Conservation (phyloP, 1,139 yeast genomes). For the Eremothecium cymbalariae region DNA sequence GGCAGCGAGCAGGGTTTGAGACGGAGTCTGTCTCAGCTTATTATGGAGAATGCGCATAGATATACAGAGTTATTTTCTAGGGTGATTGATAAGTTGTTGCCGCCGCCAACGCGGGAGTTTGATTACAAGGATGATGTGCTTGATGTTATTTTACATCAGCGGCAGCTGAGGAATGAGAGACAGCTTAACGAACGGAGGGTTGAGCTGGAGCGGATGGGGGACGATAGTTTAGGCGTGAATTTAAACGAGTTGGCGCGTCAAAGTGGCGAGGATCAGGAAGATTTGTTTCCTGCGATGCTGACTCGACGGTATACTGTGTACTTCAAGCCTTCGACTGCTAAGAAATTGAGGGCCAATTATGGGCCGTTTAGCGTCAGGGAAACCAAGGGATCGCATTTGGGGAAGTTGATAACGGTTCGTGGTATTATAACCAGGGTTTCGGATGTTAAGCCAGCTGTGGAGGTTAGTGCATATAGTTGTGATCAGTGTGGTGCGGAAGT, state of each 20-base stretch:
- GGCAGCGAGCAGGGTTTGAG: slow-evolving; percentile 27
- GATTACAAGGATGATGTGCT: slow-evolving; percentile 81
- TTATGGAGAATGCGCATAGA: slow-evolving; percentile 66
- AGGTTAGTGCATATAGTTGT: slow-evolving; percentile 92
- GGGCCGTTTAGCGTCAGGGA: slow-evolving; percentile 76
- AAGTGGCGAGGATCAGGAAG: slow-evolving; percentile 32
- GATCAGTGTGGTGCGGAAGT: slow-evolving; percentile 96
- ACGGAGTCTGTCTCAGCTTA: slow-evolving; percentile 30
- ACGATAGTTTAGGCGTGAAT: slow-evolving; percentile 38
- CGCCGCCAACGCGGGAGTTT: slow-evolving; percentile 68
- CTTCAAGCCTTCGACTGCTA: slow-evolving; percentile 65
- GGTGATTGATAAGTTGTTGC: slow-evolving; percentile 75
- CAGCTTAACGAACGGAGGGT: slow-evolving; percentile 32
- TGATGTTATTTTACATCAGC: slow-evolving; percentile 86
- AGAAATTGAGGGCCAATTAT: slow-evolving; percentile 19
- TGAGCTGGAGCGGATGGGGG: slow-evolving; percentile 48
- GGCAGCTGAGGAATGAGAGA: slow-evolving; percentile 73
- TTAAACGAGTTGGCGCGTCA: slow-evolving; percentile 29
- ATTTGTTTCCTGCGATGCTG: slow-evolving; percentile 73
- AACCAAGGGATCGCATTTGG: slow-evolving; percentile 74
- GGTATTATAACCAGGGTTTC: slow-evolving; percentile 95
- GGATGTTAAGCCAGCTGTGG: slow-evolving; percentile 88
- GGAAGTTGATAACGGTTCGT: slow-evolving; percentile 79
- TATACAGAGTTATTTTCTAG: slow-evolving; percentile 69
- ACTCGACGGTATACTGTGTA: slow-evolving; percentile 82